A percentile compares a stretch with the other conserved stretches of the same genome.
phyloP scores from a whole-genome alignment of 257 asterid species.

The Solanum rostratum region DNA sequence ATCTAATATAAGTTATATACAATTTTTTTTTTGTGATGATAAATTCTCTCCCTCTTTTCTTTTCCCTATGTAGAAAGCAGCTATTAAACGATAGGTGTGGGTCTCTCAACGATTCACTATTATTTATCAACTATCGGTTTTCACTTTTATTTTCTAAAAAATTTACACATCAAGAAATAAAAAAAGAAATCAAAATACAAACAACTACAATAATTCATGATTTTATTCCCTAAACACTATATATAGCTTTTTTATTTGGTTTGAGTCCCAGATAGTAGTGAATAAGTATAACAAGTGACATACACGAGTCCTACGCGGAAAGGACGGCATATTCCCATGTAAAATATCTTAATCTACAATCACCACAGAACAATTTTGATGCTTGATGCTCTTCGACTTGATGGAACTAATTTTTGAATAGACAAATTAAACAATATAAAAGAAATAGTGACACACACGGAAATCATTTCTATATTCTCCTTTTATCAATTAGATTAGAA shows the following conservation, averaged over 20 bases:
- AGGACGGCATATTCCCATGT: neutral
- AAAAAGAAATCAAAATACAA: too few species aligned
- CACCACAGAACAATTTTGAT: neutral
- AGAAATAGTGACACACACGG: neutral
- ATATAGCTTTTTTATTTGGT: neutral
- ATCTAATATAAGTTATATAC: too few species aligned
- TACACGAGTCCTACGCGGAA: neutral
- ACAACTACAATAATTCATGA: too few species aligned
- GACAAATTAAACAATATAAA: neutral
- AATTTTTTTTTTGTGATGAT: too few species aligned
- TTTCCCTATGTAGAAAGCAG: too few species aligned
- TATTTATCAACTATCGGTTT: too few species aligned
- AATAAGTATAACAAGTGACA: neutral
- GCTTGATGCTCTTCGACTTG: neutral
- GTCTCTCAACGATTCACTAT: too few species aligned
- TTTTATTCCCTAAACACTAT: neutral
- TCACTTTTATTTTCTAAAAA: too few species aligned
- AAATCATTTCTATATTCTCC: neutral
- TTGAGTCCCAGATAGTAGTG: neutral
- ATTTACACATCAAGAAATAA: too few species aligned
- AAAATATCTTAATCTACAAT: neutral
- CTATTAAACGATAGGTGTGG: too few species aligned
- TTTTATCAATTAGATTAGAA: neutral
- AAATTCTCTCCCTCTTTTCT: too few species aligned
- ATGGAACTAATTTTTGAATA: neutral